Evolutionary conservation across 2,329 filamentous ascomycete genomes (phyloP).

Genomic region (Cladosporium sp.): DNA sequence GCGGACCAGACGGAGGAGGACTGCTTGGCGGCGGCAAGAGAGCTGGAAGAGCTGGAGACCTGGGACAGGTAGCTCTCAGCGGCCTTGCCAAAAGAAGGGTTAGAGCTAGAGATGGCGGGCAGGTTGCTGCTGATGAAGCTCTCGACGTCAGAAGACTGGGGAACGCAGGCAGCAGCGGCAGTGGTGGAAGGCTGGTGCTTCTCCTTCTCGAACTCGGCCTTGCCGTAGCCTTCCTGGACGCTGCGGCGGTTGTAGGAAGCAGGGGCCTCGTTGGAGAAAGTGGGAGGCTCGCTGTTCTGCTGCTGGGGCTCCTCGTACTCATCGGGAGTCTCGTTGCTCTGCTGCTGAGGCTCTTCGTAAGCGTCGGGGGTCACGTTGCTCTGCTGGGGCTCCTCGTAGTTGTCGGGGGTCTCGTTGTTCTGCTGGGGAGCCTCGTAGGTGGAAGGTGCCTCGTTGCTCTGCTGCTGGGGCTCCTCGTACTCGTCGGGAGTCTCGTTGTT

Average conservation of each 20-base stretch:
- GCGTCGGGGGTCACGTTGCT: too few relatives aligned
- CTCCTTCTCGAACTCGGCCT: slow-evolving; percentile 8
- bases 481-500: neutral
- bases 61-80: slow-evolving; percentile 3
- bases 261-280: neutral
- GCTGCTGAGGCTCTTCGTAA: neutral
- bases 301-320: neutral
- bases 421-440: neutral
- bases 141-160: neutral
- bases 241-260: neutral
- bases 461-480: neutral
- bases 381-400: neutral
- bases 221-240: slow-evolving; percentile 5
- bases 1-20: slow-evolving; percentile 4
- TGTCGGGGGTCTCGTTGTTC: neutral
- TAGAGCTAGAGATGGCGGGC: neutral
- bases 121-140: neutral
- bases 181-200: neutral
- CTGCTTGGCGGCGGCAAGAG: neutral
- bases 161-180: neutral
- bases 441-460: neutral
- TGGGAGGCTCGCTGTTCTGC: neutral
- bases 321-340: neutral
- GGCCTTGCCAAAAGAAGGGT: neutral
- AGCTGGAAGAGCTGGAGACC: neutral